These are phyloP conservation scores for Bryum argenteum DNA, from an alignment of 225 moss, liverwort and hornwort genomes.

Conservation along the genomic window DNA sequence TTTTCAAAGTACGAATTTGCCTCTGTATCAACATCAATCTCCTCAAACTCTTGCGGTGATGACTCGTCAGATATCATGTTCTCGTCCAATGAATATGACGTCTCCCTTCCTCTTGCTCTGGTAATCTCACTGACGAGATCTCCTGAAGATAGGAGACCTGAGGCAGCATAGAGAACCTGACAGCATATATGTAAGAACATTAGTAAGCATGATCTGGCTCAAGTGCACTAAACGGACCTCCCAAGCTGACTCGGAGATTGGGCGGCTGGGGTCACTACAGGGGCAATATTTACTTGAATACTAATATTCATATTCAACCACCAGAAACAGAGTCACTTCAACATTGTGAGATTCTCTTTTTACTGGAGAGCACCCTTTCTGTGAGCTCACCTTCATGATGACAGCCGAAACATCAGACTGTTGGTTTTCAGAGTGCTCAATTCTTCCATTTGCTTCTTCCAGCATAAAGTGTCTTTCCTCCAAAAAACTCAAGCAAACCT, in stretches of 20 bases:
- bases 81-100: constrained; percentile 22
- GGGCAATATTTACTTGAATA: too few species aligned
- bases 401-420: constrained; percentile 53
- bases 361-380: constrained; percentile 5
- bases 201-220: not conserved
- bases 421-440: constrained; percentile 34
- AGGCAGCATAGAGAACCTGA: constrained; percentile 74
- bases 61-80: constrained; percentile 24
- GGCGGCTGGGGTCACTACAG: too few species aligned
- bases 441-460: constrained; percentile 40
- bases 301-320: not conserved
- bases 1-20: constrained; percentile 83
- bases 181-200: constrained; percentile 16
- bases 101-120: constrained; percentile 40
- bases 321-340: constrained; percentile 10
- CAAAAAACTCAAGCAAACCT: constrained; percentile 79
- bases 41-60: constrained; percentile 53
- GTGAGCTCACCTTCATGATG: constrained; percentile 63
- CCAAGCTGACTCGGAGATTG: too few species aligned
- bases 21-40: constrained; percentile 76
- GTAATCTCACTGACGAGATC: constrained; percentile 63
- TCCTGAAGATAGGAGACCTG: constrained; percentile 65
- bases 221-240: too few species aligned
- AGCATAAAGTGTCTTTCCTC: constrained; percentile 58
- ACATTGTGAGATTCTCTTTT: not conserved